Conservation (phyloP, 2,329 filamentous ascomycete species). For the Sclerotiophoma versabilis region DNA sequence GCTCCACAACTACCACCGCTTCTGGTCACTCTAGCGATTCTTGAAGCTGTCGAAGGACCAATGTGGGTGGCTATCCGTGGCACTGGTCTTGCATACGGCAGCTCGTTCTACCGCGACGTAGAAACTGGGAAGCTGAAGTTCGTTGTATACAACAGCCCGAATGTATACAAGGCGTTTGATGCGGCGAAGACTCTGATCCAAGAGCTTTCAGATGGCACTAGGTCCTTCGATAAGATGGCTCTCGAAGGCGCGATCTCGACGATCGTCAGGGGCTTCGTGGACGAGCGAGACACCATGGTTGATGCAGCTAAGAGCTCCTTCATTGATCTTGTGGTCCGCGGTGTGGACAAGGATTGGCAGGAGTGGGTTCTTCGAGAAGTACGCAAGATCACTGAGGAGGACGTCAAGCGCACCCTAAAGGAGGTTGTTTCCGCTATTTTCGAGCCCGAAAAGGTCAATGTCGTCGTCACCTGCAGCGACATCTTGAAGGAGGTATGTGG, state of each 20-base stretch:
- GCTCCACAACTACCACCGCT: constrained; percentile 83
- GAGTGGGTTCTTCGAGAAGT: constrained; percentile 79
- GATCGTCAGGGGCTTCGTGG: constrained; percentile 85
- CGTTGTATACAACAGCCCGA: constrained; percentile 87
- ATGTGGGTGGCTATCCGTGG: constrained; percentile 94
- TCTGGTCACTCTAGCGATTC: constrained; percentile 87
- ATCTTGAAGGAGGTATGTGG: constrained; percentile 80
- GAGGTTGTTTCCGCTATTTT: constrained; percentile 83
- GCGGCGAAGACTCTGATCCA: constrained; percentile 78
- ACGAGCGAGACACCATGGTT: constrained; percentile 86
- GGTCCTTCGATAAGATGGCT: constrained; percentile 77
- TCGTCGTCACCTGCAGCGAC: constrained; percentile 87
- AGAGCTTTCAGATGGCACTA: constrained; percentile 74
- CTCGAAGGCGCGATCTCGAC: constrained; percentile 90
- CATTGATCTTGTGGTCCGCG: constrained; percentile 78
- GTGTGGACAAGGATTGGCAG: constrained; percentile 78
- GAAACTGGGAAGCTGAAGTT: constrained; percentile 84
- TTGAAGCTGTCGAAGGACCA: constrained; percentile 92
- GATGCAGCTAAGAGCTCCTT: constrained; percentile 85
- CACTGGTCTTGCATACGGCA: constrained; percentile 90
- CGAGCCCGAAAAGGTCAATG: constrained; percentile 77
- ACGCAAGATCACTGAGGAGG: constrained; percentile 74
- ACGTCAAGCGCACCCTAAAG: constrained; percentile 77
- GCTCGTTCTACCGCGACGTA: constrained; percentile 77
- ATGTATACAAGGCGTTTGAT: constrained; percentile 83